Evolutionary conservation across 148 eudicot species (phyloP), one percentile per base, ranked within the genome.

Genomic region (Rhododendron molle): DNA sequence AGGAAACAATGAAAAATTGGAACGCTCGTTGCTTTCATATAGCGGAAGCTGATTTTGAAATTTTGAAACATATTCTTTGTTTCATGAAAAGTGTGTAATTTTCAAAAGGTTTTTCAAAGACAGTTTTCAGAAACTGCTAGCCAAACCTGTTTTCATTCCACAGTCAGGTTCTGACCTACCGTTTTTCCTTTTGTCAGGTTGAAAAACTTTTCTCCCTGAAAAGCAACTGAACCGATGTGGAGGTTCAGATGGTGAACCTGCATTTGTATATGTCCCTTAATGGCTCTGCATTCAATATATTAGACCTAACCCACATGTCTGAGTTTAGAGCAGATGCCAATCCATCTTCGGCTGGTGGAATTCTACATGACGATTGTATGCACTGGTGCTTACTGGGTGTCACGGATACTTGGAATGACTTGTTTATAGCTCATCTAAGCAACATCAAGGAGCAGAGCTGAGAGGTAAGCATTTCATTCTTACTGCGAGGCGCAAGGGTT

Each of bases 371-470:
- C 56, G 98, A 97, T 90, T 97, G 99, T 88, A 95, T 95, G 99
- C 99, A 95, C 88, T 95, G 99, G 99, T 94, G 98, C 90, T 92
- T 97, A 77, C 98, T 98, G 12, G 98, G 98, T 34, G 83, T 95
- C 71, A 93, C 98, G 8, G 99, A 97, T 91, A 90, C 95, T 50
- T 97, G 99, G 99, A 97, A 97, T 85, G 98, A 97, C 88, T 85
- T 95, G 86, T 90, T 97, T 92, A 38, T 20, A 6, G 92, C 96
- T 54, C 87, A 88, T 78, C 87, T 95, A 85, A 86, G 85, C 81
- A 88, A 84, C 83, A 86, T 92, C 14, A 84, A 86, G 47, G 50
- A 34, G 81, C 47, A 81, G 28, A 89, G 62, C 21, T 86, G 86
- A 86, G n/a, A 43, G 47, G 76, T 58, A 8, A 15, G 18, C 16